These are phyloP conservation scores for Omphalea diandra DNA, from an alignment of 441 rosid species.

Conservation along the genomic window DNA sequence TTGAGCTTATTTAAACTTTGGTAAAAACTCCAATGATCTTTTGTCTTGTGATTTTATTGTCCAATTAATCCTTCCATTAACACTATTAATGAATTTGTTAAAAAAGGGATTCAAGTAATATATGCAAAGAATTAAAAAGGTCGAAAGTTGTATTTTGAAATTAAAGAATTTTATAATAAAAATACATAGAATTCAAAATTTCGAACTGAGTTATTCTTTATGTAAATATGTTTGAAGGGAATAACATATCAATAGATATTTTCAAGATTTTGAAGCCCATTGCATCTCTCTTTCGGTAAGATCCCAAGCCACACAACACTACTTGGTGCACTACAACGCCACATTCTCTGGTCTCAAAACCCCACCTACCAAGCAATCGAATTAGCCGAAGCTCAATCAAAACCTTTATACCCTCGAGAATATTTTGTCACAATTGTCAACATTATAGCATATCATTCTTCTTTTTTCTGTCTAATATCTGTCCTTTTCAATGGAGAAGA, in stretches of 20 bases:
- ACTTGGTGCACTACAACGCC: background rate
- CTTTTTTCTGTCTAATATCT: background rate
- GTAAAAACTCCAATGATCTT: too few relatives aligned
- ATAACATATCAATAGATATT: background rate
- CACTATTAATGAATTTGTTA: too few relatives aligned
- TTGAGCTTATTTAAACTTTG: too few relatives aligned
- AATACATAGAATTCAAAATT: too few relatives aligned
- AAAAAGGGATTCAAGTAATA: too few relatives aligned
- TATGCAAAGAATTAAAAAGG: too few relatives aligned
- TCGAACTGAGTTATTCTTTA: too few relatives aligned
- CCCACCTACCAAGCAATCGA: background rate
- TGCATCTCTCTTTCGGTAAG: background rate
- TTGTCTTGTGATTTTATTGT: too few relatives aligned
- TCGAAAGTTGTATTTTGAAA: too few relatives aligned
- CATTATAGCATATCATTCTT: background rate
- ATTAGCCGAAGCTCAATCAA: background rate
- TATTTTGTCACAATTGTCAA: background rate
- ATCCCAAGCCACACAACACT: background rate
- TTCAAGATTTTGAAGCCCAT: background rate
- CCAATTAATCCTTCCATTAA: too few relatives aligned
- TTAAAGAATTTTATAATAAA: too few relatives aligned
- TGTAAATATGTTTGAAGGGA: constrained; percentile 5
- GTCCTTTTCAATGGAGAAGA: background rate
- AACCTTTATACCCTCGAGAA: background rate
- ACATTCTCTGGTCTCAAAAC: background rate